phyloP scores from a whole-genome alignment of 2,329 filamentous ascomycete species.

The Sporothrix variecibatus region DNA sequence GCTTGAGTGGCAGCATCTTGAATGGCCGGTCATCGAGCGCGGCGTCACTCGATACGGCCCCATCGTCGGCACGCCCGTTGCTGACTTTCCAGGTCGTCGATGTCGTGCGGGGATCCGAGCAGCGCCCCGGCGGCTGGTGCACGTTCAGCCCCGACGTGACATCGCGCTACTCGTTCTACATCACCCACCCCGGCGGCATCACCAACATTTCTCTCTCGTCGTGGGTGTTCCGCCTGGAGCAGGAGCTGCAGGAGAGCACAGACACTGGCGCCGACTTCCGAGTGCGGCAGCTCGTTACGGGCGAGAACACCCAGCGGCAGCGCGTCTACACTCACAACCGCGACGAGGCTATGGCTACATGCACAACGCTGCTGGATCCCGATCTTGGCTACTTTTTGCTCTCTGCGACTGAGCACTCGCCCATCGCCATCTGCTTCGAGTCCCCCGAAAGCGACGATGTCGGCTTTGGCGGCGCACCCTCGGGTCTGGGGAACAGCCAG shows the following conservation, averaged over 20 bases:
- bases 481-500: slow-evolving; percentile 4
- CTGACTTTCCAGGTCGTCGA: slow-evolving; percentile 65
- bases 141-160: slow-evolving; percentile 63
- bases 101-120: slow-evolving; percentile 57
- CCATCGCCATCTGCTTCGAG: slow-evolving; percentile 62
- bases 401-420: slow-evolving; percentile 59
- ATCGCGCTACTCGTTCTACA: slow-evolving; percentile 64
- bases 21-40: slow-evolving; percentile 40
- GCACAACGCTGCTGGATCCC: slow-evolving; percentile 57
- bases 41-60: slow-evolving; percentile 42
- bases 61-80: slow-evolving; percentile 49
- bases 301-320: slow-evolving; percentile 58
- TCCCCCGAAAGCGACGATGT: slow-evolving; percentile 56
- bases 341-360: slow-evolving; percentile 54
- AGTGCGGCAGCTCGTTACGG: slow-evolving; percentile 60
- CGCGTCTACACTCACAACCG: slow-evolving; percentile 57
- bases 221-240: slow-evolving; percentile 66
- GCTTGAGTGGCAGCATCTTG: slow-evolving; percentile 3
- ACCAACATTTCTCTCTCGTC: slow-evolving; percentile 61
- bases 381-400: slow-evolving; percentile 66
- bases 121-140: slow-evolving; percentile 61
- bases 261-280: slow-evolving; percentile 63
- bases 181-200: slow-evolving; percentile 63
- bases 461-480: slow-evolving; percentile 33
- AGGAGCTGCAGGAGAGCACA: slow-evolving; percentile 58